Percentiles rank a stretch among this genome's conserved stretches.
These are phyloP conservation scores for Cytospora leucostoma DNA, from an alignment of 2,329 filamentous ascomycete species.

Conservation along the genomic window DNA sequence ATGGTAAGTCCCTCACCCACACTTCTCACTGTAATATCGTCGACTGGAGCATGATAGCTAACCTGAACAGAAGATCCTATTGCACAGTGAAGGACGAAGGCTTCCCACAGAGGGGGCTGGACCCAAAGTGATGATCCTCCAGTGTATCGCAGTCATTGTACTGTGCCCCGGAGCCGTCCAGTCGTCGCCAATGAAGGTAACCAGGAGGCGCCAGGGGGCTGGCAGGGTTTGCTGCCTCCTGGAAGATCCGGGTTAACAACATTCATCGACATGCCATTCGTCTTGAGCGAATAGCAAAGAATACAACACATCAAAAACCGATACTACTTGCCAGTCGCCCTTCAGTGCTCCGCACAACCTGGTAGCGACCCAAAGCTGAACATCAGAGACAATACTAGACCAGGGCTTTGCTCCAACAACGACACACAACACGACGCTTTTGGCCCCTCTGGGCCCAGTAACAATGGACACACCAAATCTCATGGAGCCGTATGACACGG, in stretches of 20 bases:
- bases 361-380: neutral
- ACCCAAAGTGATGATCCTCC: neutral
- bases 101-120: neutral
- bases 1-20: neutral
- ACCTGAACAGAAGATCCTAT: neutral
- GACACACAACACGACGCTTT: neutral
- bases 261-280: neutral
- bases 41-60: neutral
- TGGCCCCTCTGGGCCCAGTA: neutral
- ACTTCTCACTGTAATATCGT: neutral
- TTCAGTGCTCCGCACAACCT: no score
- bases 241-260: conserved; percentile 22
- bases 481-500: conserved; percentile 6
- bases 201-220: neutral
- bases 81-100: neutral
- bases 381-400: neutral
- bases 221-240: conserved; percentile 9
- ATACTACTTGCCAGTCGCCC: neutral
- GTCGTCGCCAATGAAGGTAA: neutral
- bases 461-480: conserved; percentile 4
- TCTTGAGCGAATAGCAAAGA: neutral
- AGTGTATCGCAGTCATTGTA: neutral
- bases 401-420: neutral
- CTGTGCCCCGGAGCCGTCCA: neutral
- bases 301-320: neutral